Evolutionary conservation across 345 rosid genomes (phyloP).

Genomic region (Mangifera indica): DNA sequence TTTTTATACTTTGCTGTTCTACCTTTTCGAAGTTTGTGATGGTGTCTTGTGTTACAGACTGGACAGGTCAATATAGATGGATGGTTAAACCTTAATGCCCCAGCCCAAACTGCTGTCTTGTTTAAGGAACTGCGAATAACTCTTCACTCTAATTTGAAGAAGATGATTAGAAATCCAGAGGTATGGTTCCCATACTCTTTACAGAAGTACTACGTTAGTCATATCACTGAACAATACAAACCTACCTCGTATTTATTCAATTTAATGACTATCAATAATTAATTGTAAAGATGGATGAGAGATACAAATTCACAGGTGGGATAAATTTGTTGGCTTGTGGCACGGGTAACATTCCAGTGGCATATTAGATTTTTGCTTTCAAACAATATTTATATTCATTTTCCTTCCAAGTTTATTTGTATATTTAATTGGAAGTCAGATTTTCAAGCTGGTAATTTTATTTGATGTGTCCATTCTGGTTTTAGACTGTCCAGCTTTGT

Average conservation of each 20-base stretch:
- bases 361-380: background rate
- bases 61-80: constrained; percentile 74
- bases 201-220: too few relatives aligned
- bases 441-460: background rate
- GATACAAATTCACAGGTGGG: background rate
- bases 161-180: constrained; percentile 77
- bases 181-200: constrained; percentile 25
- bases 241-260: background rate
- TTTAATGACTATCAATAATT: too few relatives aligned
- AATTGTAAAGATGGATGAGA: too few relatives aligned
- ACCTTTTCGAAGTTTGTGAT: background rate
- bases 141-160: constrained; percentile 63
- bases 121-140: constrained; percentile 78
- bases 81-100: constrained; percentile 81
- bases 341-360: background rate
- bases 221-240: too few relatives aligned
- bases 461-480: background rate
- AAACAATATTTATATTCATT: background rate
- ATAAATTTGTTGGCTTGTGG: too few relatives aligned
- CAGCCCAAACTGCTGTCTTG: constrained; percentile 92
- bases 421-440: background rate
- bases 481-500: background rate
- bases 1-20: background rate
- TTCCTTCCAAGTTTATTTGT: background rate
- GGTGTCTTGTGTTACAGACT: constrained; percentile 38